These are phyloP conservation scores for Apophysomyces variabilis DNA, from an alignment of 371 early-diverging fungal species.

Conservation along the genomic window DNA sequence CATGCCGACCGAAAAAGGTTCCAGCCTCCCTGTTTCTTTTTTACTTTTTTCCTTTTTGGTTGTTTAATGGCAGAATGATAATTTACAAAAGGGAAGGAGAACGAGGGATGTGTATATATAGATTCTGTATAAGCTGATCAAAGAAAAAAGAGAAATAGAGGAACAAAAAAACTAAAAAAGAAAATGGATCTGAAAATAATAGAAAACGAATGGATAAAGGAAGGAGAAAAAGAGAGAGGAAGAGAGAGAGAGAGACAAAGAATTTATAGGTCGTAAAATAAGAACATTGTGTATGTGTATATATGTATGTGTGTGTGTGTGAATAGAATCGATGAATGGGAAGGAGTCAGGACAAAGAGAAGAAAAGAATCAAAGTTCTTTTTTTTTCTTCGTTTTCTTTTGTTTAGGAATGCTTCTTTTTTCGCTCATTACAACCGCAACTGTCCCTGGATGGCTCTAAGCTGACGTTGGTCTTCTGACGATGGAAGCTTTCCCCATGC, in stretches of 20 bases:
- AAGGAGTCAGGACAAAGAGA: background rate
- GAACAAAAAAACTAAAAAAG: background rate
- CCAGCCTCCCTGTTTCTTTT: conserved; percentile 7
- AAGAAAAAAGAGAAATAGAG: background rate
- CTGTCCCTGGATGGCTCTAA: conserved; percentile 40
- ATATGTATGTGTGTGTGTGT: conserved; percentile 1
- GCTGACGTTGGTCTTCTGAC: conserved; percentile 54
- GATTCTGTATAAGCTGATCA: too few relatives aligned
- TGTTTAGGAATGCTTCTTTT: conserved; percentile 12
- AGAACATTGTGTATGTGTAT: background rate
- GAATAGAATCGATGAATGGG: background rate
- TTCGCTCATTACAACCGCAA: conserved; percentile 27
- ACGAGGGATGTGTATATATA: conserved; percentile 1
- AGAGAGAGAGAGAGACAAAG: too few relatives aligned
- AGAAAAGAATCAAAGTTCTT: background rate
- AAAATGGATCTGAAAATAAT: background rate
- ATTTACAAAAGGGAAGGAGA: conserved; percentile 1
- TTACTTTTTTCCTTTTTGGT: background rate
- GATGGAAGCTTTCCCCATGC: conserved; percentile 48
- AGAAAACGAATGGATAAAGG: too few relatives aligned
- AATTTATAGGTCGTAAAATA: too few relatives aligned
- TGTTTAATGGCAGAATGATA: conserved; percentile 8
- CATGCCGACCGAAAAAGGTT: conserved; percentile 11
- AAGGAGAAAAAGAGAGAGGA: too few relatives aligned
- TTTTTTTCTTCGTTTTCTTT: background rate